Conservation (phyloP, 768 basidiomycete species). For the Sutorius australiensis region DNA sequence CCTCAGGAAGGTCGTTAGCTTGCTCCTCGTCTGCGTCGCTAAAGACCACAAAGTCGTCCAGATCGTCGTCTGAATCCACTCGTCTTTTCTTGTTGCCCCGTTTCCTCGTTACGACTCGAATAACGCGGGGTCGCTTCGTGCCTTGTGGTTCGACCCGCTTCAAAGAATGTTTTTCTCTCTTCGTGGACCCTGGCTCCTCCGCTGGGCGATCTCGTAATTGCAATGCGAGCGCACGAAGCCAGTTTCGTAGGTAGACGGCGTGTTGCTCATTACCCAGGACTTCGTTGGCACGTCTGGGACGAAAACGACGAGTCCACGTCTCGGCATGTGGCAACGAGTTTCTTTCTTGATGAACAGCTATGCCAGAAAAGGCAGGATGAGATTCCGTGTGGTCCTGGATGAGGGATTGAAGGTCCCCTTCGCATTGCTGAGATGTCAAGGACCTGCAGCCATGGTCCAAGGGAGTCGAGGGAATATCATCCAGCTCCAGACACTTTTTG, state of each 20-base stretch:
- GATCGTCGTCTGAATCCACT: conserved; percentile 51
- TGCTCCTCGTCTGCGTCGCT: conserved; percentile 33
- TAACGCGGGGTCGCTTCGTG: conserved; percentile 55
- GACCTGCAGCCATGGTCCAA: not conserved
- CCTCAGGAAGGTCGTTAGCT: conserved; percentile 32
- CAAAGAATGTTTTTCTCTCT: conserved; percentile 20
- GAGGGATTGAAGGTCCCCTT: conserved; percentile 13
- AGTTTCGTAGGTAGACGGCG: conserved; percentile 70
- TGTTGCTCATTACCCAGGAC: conserved; percentile 75
- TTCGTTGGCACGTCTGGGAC: conserved; percentile 66
- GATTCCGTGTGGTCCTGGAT: conserved; percentile 21
- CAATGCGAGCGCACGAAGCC: conserved; percentile 70
- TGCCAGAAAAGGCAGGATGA: conserved; percentile 51
- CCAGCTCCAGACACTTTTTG: not conserved
- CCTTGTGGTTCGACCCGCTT: conserved; percentile 33
- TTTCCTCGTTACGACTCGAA: conserved; percentile 49
- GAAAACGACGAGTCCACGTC: conserved; percentile 73
- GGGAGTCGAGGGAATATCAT: not conserved
- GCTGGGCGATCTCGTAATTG: conserved; percentile 31
- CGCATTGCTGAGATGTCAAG: conserved; percentile 14
- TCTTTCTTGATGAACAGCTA: conserved; percentile 24
- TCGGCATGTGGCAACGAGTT: conserved; percentile 31
- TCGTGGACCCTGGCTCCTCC: conserved; percentile 3
- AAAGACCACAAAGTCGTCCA: conserved; percentile 55
- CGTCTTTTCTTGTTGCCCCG: conserved; percentile 52